These are phyloP conservation scores for Chlorella sp. DNA, from an alignment of 139 green algal species.

Conservation along the genomic window DNA sequence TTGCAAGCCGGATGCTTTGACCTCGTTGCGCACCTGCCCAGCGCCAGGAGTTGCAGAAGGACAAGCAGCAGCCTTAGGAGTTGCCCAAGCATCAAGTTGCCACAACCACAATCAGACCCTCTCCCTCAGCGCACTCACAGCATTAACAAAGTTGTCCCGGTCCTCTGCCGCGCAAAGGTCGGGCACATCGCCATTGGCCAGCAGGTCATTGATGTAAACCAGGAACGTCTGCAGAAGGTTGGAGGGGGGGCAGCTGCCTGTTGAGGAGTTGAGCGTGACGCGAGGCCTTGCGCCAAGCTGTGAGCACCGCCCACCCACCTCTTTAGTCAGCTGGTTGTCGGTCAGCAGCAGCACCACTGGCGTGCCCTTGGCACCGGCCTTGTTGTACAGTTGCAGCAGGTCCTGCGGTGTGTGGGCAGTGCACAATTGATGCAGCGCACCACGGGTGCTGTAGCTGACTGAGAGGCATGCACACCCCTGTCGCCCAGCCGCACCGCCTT, in stretches of 20 bases:
- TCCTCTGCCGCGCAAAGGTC: constrained; percentile 77
- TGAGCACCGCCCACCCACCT: too few species aligned
- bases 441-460: too few species aligned
- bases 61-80: neutral
- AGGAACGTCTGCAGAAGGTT: constrained; percentile 74
- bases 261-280: too few species aligned
- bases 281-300: too few species aligned
- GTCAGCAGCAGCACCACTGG: constrained; percentile 89
- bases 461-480: neutral
- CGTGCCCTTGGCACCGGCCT: constrained; percentile 71
- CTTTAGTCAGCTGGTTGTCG: constrained; percentile 73
- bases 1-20: constrained; percentile 81
- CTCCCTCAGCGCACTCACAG: constrained; percentile 46
- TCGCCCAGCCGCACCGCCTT: constrained; percentile 51
- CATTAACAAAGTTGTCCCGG: constrained; percentile 27
- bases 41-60: too few species aligned
- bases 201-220: constrained; percentile 93
- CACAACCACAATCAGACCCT: neutral
- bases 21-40: constrained; percentile 80
- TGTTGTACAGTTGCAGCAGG: constrained; percentile 85
- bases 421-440: neutral
- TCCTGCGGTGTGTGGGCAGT: constrained; percentile 47
- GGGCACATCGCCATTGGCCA: constrained; percentile 83
- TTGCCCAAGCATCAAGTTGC: neutral
- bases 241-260: too few species aligned